These are phyloP conservation scores for Barbarea vulgaris DNA, from an alignment of 345 rosid genomes.

Conservation along the genomic window DNA sequence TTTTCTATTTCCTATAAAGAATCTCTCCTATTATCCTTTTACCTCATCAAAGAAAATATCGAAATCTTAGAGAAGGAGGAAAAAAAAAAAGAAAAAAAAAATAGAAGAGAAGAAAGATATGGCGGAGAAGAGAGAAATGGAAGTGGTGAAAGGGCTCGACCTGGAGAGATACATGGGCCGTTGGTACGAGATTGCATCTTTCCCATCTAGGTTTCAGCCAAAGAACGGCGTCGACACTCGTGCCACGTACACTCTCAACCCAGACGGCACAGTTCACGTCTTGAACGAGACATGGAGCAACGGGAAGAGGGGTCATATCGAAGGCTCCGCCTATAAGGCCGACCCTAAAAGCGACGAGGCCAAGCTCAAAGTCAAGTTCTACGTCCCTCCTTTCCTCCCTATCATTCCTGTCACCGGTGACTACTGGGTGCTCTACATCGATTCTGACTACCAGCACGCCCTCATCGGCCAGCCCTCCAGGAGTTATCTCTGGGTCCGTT, in stretches of 20 bases:
- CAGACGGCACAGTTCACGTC: constrained; percentile 77
- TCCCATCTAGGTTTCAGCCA: constrained; percentile 84
- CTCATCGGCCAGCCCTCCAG: constrained; percentile 77
- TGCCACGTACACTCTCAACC: constrained; percentile 74
- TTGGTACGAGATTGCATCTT: constrained; percentile 93
- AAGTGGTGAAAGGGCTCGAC: constrained; percentile 73
- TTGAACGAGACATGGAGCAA: constrained; percentile 79
- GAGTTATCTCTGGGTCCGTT: constrained; percentile 75
- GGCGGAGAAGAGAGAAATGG: constrained; percentile 59
- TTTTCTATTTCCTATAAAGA: constrained; percentile 6
- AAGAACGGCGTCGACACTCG: constrained; percentile 70
- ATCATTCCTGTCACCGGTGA: constrained; percentile 78
- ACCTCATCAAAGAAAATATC: constrained; percentile 16
- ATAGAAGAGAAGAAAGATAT: constrained; percentile 14
- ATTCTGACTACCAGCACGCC: constrained; percentile 65
- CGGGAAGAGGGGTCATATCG: constrained; percentile 67
- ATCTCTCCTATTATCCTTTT: constrained; percentile 10
- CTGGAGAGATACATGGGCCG: constrained; percentile 80
- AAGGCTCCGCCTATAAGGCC: constrained; percentile 77
- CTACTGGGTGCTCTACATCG: constrained; percentile 80
- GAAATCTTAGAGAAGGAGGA: constrained; percentile 16
- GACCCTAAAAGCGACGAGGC: constrained; percentile 82
- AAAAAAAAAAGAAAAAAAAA: neutral
- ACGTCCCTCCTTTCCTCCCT: constrained; percentile 85
- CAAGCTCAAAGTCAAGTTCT: constrained; percentile 88